Evolutionary conservation across 78 protist genomes (phyloP).

Genomic region (Monocercomonoides exilis): DNA sequence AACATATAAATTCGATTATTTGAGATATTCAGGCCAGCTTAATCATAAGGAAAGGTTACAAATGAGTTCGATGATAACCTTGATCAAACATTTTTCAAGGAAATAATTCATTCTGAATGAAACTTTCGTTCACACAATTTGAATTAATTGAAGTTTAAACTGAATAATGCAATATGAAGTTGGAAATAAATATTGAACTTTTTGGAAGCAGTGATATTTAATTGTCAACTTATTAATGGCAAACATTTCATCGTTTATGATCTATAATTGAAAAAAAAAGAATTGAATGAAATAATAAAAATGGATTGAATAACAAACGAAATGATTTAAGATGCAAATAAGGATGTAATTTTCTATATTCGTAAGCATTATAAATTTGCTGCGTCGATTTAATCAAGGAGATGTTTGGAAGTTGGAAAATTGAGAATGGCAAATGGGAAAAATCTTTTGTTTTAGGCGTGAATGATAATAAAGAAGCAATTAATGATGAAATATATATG

Average conservation of each 20-base stretch:
- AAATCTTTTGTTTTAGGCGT: background rate
- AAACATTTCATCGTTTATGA: background rate
- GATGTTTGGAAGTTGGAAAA: background rate
- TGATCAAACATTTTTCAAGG: background rate
- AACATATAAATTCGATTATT: background rate
- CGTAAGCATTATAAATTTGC: background rate
- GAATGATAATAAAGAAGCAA: background rate
- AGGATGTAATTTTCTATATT: background rate
- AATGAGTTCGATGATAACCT: background rate
- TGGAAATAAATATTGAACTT: background rate
- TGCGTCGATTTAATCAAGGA: background rate
- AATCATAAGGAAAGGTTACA: background rate
- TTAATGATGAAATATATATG: background rate
- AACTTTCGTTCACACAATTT: background rate
- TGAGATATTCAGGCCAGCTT: background rate
- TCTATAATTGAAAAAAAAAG: background rate
- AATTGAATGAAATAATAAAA: background rate
- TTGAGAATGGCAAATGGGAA: background rate
- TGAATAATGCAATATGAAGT: background rate
- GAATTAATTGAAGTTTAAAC: background rate
- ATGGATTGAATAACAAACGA: background rate
- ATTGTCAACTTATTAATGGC: background rate
- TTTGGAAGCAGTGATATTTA: background rate
- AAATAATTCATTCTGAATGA: background rate
- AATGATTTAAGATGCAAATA: background rate